A percentile compares a stretch with the other conserved stretches of the same genome.
Evolutionary conservation across 768 basidiomycete species (phyloP).

Genomic region (Trametes sanguinea): DNA sequence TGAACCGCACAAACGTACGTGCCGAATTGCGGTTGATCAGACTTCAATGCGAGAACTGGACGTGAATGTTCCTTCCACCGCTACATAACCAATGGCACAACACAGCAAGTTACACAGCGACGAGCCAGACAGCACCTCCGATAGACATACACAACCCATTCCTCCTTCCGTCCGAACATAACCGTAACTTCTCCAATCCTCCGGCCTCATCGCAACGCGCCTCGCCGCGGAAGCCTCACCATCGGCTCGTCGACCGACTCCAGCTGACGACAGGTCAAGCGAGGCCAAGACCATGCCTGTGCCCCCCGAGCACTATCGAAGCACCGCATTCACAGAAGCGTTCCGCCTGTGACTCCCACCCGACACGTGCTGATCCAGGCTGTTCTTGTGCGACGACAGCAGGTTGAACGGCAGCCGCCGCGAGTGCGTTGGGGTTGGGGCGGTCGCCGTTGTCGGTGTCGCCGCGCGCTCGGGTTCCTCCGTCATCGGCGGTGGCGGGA

Average conservation of each 20-base stretch:
- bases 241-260: too few relatives aligned
- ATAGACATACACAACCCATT: background rate
- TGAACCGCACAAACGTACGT: too few relatives aligned
- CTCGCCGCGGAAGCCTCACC: too few relatives aligned
- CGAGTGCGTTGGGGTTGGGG: conserved; percentile 24
- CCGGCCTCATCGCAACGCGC: too few relatives aligned
- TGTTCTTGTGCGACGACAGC: conserved; percentile 43
- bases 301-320: conserved; percentile 17
- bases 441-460: conserved; percentile 47
- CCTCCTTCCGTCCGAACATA: too few relatives aligned
- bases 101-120: conserved; percentile 27
- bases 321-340: conserved; percentile 37
- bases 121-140: background rate
- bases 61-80: background rate
- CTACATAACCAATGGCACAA: conserved; percentile 16
- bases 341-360: conserved; percentile 44
- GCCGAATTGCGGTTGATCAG: too few relatives aligned
- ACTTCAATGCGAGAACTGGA: background rate
- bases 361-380: conserved; percentile 36
- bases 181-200: too few relatives aligned
- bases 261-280: too few relatives aligned
- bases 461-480: conserved; percentile 40
- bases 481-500: conserved; percentile 62
- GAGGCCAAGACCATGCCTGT: background rate
- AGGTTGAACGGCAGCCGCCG: conserved; percentile 73